These are phyloP conservation scores for Neospora caninum DNA, from an alignment of 169 alveolate genomes.

Conservation along the genomic window DNA sequence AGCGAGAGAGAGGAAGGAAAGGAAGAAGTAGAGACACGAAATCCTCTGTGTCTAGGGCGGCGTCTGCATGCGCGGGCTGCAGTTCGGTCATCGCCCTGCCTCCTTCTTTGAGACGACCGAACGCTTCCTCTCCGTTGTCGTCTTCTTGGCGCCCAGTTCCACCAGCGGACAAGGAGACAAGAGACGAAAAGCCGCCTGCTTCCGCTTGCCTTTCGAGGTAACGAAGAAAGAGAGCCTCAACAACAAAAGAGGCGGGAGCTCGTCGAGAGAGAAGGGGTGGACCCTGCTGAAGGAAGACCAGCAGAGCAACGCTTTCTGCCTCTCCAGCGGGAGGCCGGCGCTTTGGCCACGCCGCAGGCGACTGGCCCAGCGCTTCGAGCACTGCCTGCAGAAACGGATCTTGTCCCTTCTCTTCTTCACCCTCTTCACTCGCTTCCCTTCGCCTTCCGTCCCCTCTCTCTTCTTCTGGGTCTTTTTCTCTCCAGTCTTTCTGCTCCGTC, in stretches of 20 bases:
- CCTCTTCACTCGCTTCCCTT: not conserved
- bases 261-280: not conserved
- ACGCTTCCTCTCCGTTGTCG: not conserved
- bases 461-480: not conserved
- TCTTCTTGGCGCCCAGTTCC: not conserved
- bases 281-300: not conserved
- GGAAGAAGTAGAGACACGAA: not conserved
- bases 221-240: not conserved
- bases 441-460: not conserved
- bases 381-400: not conserved
- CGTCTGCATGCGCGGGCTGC: too few relatives aligned
- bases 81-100: not conserved
- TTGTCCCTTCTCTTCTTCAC: not conserved
- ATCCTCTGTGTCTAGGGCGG: not conserved
- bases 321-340: not conserved
- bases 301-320: not conserved
- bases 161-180: not conserved
- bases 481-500: not conserved
- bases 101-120: not conserved
- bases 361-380: not conserved
- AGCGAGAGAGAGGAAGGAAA: not conserved
- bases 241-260: not conserved
- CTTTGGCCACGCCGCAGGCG: not conserved
- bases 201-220: not conserved
- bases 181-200: not conserved